These are phyloP conservation scores for Cicer arietinum DNA, from an alignment of 306 rosid genomes.

Conservation along the genomic window DNA sequence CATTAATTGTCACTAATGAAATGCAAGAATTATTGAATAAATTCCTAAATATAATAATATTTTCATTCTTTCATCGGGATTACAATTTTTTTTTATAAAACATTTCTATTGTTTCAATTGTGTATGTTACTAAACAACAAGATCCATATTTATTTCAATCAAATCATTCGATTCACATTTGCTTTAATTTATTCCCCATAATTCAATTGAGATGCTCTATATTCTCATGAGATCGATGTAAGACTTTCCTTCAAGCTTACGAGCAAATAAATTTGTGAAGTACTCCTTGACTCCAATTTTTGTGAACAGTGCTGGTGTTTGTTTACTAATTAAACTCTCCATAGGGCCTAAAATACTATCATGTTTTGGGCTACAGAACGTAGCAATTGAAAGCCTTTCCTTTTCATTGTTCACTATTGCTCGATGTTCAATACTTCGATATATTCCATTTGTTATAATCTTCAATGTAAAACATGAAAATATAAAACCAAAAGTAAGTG, in stretches of 20 bases:
- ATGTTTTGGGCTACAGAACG: slow-evolving; percentile 37
- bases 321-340: slow-evolving; percentile 34
- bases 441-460: slow-evolving; percentile 49
- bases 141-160: too few relatives aligned
- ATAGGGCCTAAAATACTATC: slow-evolving; percentile 44
- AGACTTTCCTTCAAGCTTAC: slow-evolving; percentile 50
- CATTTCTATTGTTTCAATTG: too few relatives aligned
- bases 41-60: too few relatives aligned
- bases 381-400: slow-evolving; percentile 54
- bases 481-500: not conserved
- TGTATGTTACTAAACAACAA: too few relatives aligned
- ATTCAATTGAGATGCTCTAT: not conserved
- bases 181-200: not conserved
- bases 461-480: not conserved
- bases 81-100: too few relatives aligned
- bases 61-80: too few relatives aligned
- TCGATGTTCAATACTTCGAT: slow-evolving; percentile 47
- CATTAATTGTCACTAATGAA: too few relatives aligned
- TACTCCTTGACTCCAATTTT: slow-evolving; percentile 35
- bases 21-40: too few relatives aligned
- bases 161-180: too few relatives aligned
- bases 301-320: slow-evolving; percentile 43
- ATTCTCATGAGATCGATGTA: slow-evolving; percentile 44
- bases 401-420: slow-evolving; percentile 44
- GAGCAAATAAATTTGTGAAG: slow-evolving; percentile 38